These are phyloP conservation scores for Scenedesmus sp. DNA, from an alignment of 163 green algal species.

Conservation along the genomic window DNA sequence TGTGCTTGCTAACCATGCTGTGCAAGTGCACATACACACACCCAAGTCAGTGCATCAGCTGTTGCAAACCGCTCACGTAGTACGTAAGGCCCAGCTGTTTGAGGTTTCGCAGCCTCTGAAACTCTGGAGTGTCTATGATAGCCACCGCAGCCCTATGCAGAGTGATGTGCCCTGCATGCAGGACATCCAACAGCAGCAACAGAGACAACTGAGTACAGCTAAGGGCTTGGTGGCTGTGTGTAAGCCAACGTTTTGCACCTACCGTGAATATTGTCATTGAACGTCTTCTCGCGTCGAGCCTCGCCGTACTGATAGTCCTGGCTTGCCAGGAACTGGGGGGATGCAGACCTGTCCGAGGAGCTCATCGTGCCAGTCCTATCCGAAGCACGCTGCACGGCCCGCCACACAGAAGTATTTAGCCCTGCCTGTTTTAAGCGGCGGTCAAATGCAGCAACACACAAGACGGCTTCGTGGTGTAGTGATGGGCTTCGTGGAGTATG, in stretches of 20 bases:
- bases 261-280: slow-evolving; percentile 55
- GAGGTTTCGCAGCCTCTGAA: slow-evolving; percentile 88
- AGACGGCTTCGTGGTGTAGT: not conserved
- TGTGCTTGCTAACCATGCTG: not conserved
- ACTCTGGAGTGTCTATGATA: slow-evolving; percentile 89
- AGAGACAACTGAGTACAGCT: not conserved
- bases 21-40: not conserved
- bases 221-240: not conserved
- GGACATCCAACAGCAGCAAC: not conserved
- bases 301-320: slow-evolving; percentile 15
- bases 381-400: not conserved
- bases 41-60: not conserved
- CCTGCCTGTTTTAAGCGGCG: not conserved
- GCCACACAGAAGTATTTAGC: not conserved
- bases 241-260: not conserved
- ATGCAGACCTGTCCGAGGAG: not conserved
- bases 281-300: slow-evolving; percentile 35
- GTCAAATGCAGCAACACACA: not conserved
- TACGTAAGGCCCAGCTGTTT: slow-evolving; percentile 91
- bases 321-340: not conserved
- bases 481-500: not conserved
- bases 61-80: slow-evolving; percentile 63
- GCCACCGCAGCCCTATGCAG: slow-evolving; percentile 65
- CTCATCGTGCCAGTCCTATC: not conserved
- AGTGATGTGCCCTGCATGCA: slow-evolving; percentile 55